These are phyloP conservation scores for Tetrapisispora arboricola DNA, from an alignment of 805 yeast genomes.

Conservation along the genomic window DNA sequence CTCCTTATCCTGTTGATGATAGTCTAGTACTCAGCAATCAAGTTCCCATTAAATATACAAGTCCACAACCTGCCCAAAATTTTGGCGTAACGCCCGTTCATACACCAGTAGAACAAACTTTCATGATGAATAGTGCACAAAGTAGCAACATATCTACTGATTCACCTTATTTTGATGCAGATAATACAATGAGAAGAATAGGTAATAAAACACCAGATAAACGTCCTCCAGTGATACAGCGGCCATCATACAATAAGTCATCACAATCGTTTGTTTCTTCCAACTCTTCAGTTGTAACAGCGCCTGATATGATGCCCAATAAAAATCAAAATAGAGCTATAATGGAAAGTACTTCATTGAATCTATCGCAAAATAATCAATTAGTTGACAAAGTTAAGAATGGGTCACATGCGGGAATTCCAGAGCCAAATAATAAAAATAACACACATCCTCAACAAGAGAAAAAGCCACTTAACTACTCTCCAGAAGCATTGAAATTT, in stretches of 20 bases:
- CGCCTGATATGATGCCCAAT: background rate
- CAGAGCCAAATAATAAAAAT: too few relatives aligned
- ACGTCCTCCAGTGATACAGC: background rate
- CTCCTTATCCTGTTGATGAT: constrained; percentile 5
- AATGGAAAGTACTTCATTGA: background rate
- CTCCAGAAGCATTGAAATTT: constrained; percentile 16
- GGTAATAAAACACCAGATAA: too few relatives aligned
- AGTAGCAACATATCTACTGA: background rate
- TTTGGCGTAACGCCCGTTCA: background rate
- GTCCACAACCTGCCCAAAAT: background rate
- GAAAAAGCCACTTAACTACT: constrained; percentile 4
- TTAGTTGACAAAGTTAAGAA: too few relatives aligned
- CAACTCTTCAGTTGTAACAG: background rate
- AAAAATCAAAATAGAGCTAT: background rate
- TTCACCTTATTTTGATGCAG: background rate
- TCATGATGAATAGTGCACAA: background rate
- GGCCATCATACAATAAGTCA: background rate
- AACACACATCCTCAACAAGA: background rate
- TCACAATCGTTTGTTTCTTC: constrained; percentile 1
- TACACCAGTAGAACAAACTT: constrained; percentile 1
- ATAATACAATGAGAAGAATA: background rate
- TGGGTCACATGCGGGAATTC: too few relatives aligned
- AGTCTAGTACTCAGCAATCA: background rate
- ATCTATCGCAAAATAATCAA: background rate
- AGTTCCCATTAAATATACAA: background rate